Percentiles rank a stretch among this genome's conserved stretches.
Evolutionary conservation across 108 stramenopile species (phyloP).

Genomic region (Asterionellopsis glacialis): DNA sequence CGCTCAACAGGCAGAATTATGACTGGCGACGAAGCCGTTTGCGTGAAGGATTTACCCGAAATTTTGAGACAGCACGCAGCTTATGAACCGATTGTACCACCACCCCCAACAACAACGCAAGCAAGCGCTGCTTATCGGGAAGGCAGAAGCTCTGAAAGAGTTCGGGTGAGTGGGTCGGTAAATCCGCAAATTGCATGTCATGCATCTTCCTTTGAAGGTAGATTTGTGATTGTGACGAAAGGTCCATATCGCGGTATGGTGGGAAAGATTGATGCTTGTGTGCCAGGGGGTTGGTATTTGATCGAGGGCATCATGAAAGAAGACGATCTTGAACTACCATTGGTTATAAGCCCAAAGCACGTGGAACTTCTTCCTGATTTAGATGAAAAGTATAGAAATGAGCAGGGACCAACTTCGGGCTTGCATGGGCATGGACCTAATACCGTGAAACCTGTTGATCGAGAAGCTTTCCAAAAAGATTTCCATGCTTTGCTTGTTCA

Average conservation of each 20-base stretch:
- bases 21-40: slow-evolving; percentile 27
- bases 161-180: background rate
- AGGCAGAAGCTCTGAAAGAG: background rate
- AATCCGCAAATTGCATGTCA: background rate
- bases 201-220: background rate
- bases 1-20: slow-evolving; percentile 30
- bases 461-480: too few relatives aligned
- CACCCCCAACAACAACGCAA: background rate
- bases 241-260: background rate
- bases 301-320: too few relatives aligned
- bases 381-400: too few relatives aligned
- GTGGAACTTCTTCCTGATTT: too few relatives aligned
- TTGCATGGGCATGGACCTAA: too few relatives aligned
- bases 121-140: background rate
- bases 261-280: background rate
- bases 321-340: too few relatives aligned
- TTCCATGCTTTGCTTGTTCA: too few relatives aligned
- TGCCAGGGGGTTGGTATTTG: too few relatives aligned
- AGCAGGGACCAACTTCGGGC: too few relatives aligned
- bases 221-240: background rate
- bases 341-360: too few relatives aligned
- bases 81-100: slow-evolving; percentile 24
- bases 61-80: slow-evolving; percentile 31
- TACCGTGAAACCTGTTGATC: too few relatives aligned
- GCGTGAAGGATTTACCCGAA: slow-evolving; percentile 18